Base-by-base conservation (phyloP, 2,329 filamentous ascomycete genomes). In the Fusarium chlamydosporum region DNA sequence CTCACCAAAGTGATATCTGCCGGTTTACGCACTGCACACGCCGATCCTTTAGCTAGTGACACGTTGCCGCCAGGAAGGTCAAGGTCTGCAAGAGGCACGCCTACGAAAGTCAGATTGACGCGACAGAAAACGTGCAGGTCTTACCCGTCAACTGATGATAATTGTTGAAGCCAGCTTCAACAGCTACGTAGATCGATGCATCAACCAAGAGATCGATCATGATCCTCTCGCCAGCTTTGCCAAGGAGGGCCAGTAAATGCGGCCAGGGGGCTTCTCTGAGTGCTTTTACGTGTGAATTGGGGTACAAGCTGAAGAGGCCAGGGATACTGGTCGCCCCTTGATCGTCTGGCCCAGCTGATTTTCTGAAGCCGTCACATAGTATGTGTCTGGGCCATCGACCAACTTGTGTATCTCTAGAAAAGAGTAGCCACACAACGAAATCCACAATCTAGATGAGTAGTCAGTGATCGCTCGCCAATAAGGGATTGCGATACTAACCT, bases 331-430 rank as follows among this genome's bases (percentile, higher is more conserved):
- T 82, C 10, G 65, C 65, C 2, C 58, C 61, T 13, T 76, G 68
- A 7, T 75, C 74, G 7, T 67, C 73, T 27, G 77, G 79, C 33
- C 71, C 75, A 34, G 71, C 70, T 27, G 80, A 76, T 70, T 84
- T 87, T 72, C 91, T 88, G 72, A 90, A 97, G 26, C 95, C 95
- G 82, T 97, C 91, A 71, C 93, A 94, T 6, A 99, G 85, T 7
- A 97, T 74, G 79, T 97, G 92, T 51, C 87, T 86, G 3, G 91
- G 90, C 74, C 85, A 87, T 50, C 67, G 35, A 11, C 69, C 82
- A 77, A 61, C 79, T 79, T 29, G 76, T 33, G 83, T 80, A 16
- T 82, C 79, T 70, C 86, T 84, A 13, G 86, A 87, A 77, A 97
- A 97, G 3, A 97, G 82, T 11, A 87, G 84, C 88, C 91, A 94